phyloP scores from a whole-genome alignment of 495 filamentous ascomycete species.

The Aspergillus ostianus region DNA sequence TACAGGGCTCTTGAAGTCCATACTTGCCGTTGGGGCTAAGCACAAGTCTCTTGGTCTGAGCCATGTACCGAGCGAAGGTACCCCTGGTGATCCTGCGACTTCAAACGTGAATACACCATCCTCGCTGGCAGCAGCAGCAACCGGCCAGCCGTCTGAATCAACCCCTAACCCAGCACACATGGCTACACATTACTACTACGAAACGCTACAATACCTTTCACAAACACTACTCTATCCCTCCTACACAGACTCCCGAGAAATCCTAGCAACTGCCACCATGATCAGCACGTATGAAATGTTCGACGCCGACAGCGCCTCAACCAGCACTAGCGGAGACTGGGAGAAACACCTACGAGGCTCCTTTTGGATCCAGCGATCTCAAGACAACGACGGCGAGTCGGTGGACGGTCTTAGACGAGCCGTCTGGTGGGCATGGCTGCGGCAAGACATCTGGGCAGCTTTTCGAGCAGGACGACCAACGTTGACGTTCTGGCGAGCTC shows the following conservation, averaged over 20 bases:
- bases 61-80: conserved; percentile 1
- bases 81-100: too few species aligned
- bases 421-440: conserved; percentile 20
- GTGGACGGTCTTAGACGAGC: conserved; percentile 9
- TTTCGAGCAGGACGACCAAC: conserved; percentile 14
- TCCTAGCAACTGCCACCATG: conserved; percentile 13
- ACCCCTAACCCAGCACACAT: conserved; percentile 2
- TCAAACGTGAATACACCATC: neutral
- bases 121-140: neutral
- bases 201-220: conserved; percentile 20
- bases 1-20: conserved; percentile 18
- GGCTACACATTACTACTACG: conserved; percentile 23
- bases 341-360: conserved; percentile 14
- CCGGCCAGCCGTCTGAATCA: too few species aligned
- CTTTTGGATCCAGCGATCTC: conserved; percentile 16
- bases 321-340: conserved; percentile 10
- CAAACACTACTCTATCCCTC: conserved; percentile 4
- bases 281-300: conserved; percentile 19
- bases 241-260: conserved; percentile 10
- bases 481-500: conserved; percentile 12
- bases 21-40: conserved; percentile 17
- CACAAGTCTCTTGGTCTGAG: conserved; percentile 18
- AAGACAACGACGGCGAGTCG: conserved; percentile 15
- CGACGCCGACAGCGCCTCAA: conserved; percentile 2
- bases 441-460: conserved; percentile 17